Evolutionary conservation across 2,329 filamentous ascomycete species (phyloP).

Genomic region (Incumbomyces lentus): DNA sequence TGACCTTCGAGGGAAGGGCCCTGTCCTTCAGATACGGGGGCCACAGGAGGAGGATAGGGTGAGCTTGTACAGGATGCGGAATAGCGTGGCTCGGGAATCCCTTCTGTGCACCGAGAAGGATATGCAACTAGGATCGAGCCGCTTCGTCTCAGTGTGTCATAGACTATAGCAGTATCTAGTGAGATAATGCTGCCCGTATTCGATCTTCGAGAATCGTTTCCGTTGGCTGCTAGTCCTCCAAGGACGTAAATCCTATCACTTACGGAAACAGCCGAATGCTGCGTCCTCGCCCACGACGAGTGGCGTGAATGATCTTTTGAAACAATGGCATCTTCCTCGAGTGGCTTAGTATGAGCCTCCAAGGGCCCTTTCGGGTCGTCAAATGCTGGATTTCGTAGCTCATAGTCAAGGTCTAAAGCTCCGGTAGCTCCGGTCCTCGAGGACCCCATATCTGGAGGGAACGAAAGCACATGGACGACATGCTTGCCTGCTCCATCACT

Average conservation of each 20-base stretch:
- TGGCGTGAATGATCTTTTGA: neutral
- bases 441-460: slow-evolving; percentile 1
- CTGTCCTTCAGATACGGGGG: slow-evolving; percentile 2
- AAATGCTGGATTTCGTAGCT: slow-evolving; percentile 5
- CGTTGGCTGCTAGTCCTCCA: neutral
- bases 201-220: neutral
- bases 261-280: neutral
- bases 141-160: slow-evolving; percentile 8
- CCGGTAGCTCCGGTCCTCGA: neutral
- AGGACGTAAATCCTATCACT: slow-evolving; percentile 5
- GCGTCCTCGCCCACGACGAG: slow-evolving; percentile 1
- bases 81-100: slow-evolving; percentile 9
- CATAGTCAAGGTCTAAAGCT: slow-evolving; percentile 8
- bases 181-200: slow-evolving; percentile 1
- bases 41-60: slow-evolving; percentile 1
- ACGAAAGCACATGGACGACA: slow-evolving; percentile 2
- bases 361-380: slow-evolving; percentile 3
- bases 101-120: slow-evolving; percentile 7
- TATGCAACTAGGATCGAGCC: slow-evolving; percentile 7
- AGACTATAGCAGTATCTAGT: slow-evolving; percentile 4
- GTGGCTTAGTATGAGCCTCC: slow-evolving; percentile 4
- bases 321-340: neutral
- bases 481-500: neutral
- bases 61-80: slow-evolving; percentile 10
- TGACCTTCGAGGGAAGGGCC: slow-evolving; percentile 8